Base-by-base conservation (phyloP, 495 filamentous ascomycete species). In the Podospora tetraspora region DNA sequence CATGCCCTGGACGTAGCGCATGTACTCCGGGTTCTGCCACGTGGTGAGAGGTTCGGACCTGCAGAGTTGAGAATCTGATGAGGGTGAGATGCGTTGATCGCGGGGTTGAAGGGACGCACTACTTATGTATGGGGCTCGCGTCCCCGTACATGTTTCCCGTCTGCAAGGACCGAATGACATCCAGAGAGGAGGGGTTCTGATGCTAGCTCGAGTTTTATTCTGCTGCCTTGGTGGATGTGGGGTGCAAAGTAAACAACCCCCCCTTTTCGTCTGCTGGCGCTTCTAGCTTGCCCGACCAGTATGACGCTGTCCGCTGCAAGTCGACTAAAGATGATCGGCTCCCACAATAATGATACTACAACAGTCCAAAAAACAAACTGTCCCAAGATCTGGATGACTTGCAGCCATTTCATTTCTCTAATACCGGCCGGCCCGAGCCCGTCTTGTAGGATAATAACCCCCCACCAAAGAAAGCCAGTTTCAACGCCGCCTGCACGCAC, bases 391-490 rank as follows among this genome's bases (percentile, higher is more conserved):
- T 52, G 19, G 16, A 52, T n/a, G 21, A 25, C 27, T 29, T 60
- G 21, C 22, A 68, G 57, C 8, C 21, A 64, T 56, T 11, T 60
- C 7, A n/a, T 60, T 24, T 60, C 12, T 60, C 59, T 60, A 60
- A 64, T 68, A 43, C 59, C 63, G 68, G 68, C 59, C 63, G 68
- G 68, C 68, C 63, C 43, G 63, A 66, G 63, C 63, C 66, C 52
- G 37, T 62, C 27, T 27, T 69, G 19, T 52, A 52, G 43, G 19
- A 66, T 62, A 66, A 58, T 52, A 24, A 34, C 63, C 58, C 58
- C 10, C 19, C 24, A 19, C 23, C 7, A 66, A 19, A 19, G 37
- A 19, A 43, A 43, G 13, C 16, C 11, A 63, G 56, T 57, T 12
- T 34, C 24, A 21, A 37, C 62, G 32, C 62, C 62, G 21, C 22